A percentile compares a stretch with the other conserved stretches of the same genome.
Evolutionary conservation across 352 stramenopile species (phyloP).

Genomic region (Phytophthora ramorum): DNA sequence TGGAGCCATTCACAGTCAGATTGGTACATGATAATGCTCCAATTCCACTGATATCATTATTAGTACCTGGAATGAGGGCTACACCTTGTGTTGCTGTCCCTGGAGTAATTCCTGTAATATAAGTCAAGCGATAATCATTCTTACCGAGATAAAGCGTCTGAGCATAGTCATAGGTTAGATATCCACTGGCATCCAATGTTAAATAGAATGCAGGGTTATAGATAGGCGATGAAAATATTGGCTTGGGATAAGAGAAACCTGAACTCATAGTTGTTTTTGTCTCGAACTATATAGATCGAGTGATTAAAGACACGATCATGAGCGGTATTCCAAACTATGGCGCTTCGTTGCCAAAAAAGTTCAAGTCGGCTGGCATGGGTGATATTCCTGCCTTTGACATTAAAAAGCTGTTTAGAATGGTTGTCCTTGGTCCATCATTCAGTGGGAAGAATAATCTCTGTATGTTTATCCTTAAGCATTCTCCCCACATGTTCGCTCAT

Average conservation of each 20-base stretch:
- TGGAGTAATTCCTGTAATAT: conserved; percentile 7
- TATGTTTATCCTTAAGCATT: conserved; percentile 32
- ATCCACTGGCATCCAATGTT: conserved; percentile 3
- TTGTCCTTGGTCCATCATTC: conserved; percentile 26
- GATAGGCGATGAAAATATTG: neutral
- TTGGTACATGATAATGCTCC: neutral
- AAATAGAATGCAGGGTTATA: neutral
- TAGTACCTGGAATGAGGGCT: neutral
- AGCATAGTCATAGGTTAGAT: neutral
- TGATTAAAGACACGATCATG: conserved; percentile 3
- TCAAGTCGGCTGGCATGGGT: neutral
- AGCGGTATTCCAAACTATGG: conserved; percentile 13
- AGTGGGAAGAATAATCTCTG: conserved; percentile 32
- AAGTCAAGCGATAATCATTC: conserved; percentile 14
- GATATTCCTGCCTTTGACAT: conserved; percentile 18
- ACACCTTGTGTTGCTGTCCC: neutral
- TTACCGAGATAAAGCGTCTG: conserved; percentile 3
- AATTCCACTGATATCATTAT: neutral
- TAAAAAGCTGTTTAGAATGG: conserved; percentile 37
- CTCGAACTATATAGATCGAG: neutral
- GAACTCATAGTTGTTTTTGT: conserved; percentile 3
- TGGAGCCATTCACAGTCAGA: neutral
- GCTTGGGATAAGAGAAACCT: neutral
- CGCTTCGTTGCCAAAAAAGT: conserved; percentile 18
- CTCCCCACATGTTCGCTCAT: conserved; percentile 33